Evolutionary conservation across 371 early-diverging fungal genomes (phyloP).

Genomic region (Conidiobolus incongruus): DNA sequence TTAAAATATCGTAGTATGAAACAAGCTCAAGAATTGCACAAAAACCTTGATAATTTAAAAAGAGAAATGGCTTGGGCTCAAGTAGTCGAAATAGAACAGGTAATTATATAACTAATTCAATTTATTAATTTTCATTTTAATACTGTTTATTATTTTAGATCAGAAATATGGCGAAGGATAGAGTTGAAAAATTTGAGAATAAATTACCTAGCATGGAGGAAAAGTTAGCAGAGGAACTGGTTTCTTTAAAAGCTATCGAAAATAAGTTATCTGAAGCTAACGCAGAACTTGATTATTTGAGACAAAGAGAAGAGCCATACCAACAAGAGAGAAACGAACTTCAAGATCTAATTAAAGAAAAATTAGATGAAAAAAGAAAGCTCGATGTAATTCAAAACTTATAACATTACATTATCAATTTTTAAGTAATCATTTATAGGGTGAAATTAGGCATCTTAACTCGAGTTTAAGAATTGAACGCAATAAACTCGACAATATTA

Average conservation of each 20-base stretch:
- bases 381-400: neutral
- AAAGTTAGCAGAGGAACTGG: constrained; percentile 13
- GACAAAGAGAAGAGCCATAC: no score
- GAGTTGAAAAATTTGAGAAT: constrained; percentile 6
- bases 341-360: constrained; percentile 3
- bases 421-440: constrained; percentile 4
- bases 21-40: constrained; percentile 31
- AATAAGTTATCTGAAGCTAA: constrained; percentile 6
- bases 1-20: constrained; percentile 31
- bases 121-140: neutral
- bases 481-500: constrained; percentile 8
- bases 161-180: constrained; percentile 10
- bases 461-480: constrained; percentile 7
- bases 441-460: constrained; percentile 8
- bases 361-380: neutral
- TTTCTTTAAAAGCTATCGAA: constrained; percentile 6
- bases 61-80: constrained; percentile 59
- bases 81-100: constrained; percentile 30
- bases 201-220: constrained; percentile 16
- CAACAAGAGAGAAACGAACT: no score
- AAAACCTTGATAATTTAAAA: constrained; percentile 25
- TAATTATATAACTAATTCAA: neutral
- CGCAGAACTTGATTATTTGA: constrained; percentile 3
- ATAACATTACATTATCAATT: no score
- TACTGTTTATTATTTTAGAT: neutral